Conservation (phyloP, 2,329 filamentous ascomycete species). For the Alternaria alternata region DNA sequence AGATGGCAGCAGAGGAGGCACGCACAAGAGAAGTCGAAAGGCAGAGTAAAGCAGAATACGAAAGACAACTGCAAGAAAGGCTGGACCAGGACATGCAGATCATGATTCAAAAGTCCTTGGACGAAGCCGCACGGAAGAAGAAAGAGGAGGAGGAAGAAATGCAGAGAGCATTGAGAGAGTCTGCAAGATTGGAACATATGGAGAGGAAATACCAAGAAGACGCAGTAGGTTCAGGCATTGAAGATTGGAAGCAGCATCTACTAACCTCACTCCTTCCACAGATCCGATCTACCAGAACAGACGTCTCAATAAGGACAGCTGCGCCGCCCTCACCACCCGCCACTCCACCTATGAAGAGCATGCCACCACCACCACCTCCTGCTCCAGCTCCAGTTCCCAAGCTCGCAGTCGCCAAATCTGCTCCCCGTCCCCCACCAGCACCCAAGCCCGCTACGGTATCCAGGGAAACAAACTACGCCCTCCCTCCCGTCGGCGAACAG, state of each 20-base stretch:
- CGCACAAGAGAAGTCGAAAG: conserved; percentile 7
- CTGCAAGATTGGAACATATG: background rate
- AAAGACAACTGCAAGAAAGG: conserved; percentile 7
- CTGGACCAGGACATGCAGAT: conserved; percentile 18
- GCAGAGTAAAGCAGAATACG: conserved; percentile 10
- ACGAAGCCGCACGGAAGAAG: conserved; percentile 13
- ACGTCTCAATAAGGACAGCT: background rate
- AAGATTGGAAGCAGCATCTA: background rate
- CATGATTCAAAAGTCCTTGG: conserved; percentile 18
- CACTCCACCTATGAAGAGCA: conserved; percentile 4
- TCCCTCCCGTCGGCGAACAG: conserved; percentile 26
- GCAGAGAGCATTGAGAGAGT: conserved; percentile 15
- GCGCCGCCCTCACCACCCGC: conserved; percentile 13
- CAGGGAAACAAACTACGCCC: conserved; percentile 25
- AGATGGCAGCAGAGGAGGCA: conserved; percentile 8
- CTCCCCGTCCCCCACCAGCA: conserved; percentile 18
- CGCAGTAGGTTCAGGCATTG: conserved; percentile 5
- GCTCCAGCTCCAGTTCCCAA: conserved; percentile 12
- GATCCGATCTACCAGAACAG: conserved; percentile 5
- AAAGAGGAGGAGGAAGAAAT: conserved; percentile 18
- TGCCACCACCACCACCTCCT: conserved; percentile 14
- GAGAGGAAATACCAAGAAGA: conserved; percentile 11
- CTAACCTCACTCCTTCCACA: conserved; percentile 9
- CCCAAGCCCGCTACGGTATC: conserved; percentile 4
- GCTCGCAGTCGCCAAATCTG: conserved; percentile 2